Base-by-base conservation (phyloP, 495 filamentous ascomycete species). In the Penicillium ochrochloron region DNA sequence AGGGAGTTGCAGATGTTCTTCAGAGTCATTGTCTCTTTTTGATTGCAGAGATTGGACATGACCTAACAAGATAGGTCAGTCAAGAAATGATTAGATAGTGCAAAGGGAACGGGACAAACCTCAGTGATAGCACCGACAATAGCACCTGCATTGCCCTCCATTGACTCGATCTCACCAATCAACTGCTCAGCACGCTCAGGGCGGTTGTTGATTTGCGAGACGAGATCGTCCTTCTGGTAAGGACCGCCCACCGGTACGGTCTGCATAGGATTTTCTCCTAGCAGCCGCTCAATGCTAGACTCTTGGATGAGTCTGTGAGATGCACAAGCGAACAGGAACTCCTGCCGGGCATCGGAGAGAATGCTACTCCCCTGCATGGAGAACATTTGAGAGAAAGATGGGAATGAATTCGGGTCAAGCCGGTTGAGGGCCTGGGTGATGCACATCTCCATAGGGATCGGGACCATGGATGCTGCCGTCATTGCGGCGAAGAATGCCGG, bases 131-230 rank as follows among this genome's bases (percentile, higher is more conserved):
- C 92, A 48, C 86, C 86, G 27, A 91, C 92, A 33, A 95, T 92
- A 3, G 94, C 93, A 21, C 92, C 95, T 2, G 92, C 91, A 76
- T 99, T 98, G 0, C 95, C 95, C 71, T 97, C 92, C 83, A 96
- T 92, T n/a, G 88, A 89, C 64, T 97, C 93, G 60, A 98, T 82
- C 68, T 97, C 92, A 12, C 76, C 77, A 31, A 97, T 86, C 34
- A 96, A 80, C 61, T 87, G 86, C 65, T 93, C 90, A 0, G 91
- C 85, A 33, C 84, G 85, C 59, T 90, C 90, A 0, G 86, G 85
- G 63, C 95, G 90, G 8, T 82, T 80, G 34, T 86, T 85, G 65
- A 90, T 97, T 63, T 93, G 87, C 41, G 84, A 81, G 9, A 96
- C 84, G 9, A 99, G 79, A 12, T 87, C 83, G 10, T 96, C 89